Conservation (phyloP, 2,329 filamentous ascomycete genomes). For the Diaporthe sp. region DNA sequence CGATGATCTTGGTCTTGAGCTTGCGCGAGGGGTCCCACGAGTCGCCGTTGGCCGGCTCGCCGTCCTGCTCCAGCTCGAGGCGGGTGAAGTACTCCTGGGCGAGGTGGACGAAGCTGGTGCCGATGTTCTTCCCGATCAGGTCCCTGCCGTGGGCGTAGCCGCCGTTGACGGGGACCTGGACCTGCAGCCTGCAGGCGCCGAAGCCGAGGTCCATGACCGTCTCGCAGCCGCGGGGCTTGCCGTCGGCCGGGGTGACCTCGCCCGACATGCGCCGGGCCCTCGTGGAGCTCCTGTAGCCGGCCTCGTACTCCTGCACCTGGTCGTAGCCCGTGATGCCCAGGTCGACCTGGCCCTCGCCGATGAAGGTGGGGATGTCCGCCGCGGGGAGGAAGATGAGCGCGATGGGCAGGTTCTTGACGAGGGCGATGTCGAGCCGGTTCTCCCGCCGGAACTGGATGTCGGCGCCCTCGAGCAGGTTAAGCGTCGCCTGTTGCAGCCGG, state of each 20-base stretch:
- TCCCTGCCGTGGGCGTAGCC: slow-evolving; percentile 77
- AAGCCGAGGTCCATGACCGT: slow-evolving; percentile 93
- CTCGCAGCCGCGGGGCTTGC: slow-evolving; percentile 75
- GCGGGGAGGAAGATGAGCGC: slow-evolving; percentile 97
- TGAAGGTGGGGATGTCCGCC: slow-evolving; percentile 96
- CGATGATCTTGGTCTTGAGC: slow-evolving; percentile 89
- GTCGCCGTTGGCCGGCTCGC: slow-evolving; percentile 53
- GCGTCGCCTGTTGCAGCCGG: slow-evolving; percentile 86
- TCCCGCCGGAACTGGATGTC: slow-evolving; percentile 98
- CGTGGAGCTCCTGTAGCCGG: slow-evolving; percentile 65
- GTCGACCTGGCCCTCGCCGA: slow-evolving; percentile 93
- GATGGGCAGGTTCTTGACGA: slow-evolving; percentile 96
- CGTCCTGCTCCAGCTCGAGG: slow-evolving; percentile 73
- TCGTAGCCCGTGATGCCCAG: slow-evolving; percentile 95
- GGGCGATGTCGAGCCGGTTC: slow-evolving; percentile 94
- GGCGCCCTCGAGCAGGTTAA: slow-evolving; percentile 92
- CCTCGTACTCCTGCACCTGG: slow-evolving; percentile 92
- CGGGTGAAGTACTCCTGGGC: slow-evolving; percentile 86
- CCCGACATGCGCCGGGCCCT: slow-evolving; percentile 64
- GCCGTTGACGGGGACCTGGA: slow-evolving; percentile 95
- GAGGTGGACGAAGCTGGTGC: slow-evolving; percentile 93
- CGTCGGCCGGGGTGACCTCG: slow-evolving; percentile 58
- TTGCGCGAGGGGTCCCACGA: slow-evolving; percentile 58
- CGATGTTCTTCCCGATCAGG: slow-evolving; percentile 91
- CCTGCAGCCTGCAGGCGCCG: slow-evolving; percentile 91